Base-by-base conservation (phyloP, 192 early-diverging fungal species). In the Podila clonocystis region DNA sequence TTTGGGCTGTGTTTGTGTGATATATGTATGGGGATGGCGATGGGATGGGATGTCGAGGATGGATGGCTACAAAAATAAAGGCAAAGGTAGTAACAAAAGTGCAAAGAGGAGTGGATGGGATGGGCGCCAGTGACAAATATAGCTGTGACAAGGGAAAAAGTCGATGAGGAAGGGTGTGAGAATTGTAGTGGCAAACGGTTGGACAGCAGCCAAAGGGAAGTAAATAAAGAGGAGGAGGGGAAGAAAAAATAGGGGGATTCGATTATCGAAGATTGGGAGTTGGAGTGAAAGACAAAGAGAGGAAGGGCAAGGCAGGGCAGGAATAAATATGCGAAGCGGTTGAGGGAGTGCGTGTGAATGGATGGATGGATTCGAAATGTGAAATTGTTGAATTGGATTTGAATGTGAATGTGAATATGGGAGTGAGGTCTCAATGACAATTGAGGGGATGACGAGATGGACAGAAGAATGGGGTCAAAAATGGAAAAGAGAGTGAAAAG, bases 141-240 rank as follows among this genome's bases (percentile, higher is more conserved):
- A 49, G 49, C 36, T 15, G 45, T 12, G 17, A 48, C 28, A 26
- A 28, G 33, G 17, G 30, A 36, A 65, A 49, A 49, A n/a, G 63
- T 29, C 20, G 52, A n/a, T 4, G 52, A 55, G 20, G 24, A 55
- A 55, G 52, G 24, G 52, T 55, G 52, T 55, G 52, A 55, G 52
- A 55, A 55, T 55, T 26, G 52, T 26, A 30, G 48, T 6, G 20
- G 48, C 29, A 65, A 65, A 65, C 45, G 49, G 63, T 36, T 22
- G 45, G 63, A 64, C 26, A 63, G 24, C 31, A 34, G 61, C 31
- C 61, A 62, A 63, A 41, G 24, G 33, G 36, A 28, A 11, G 33
- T 33, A 33, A 33, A 33, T 33, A 33, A 33, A 33, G 62, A 63
- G 33, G 33, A 63, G 34, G 41, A 63, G 45, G 34, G 34, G 62